Percentiles rank a stretch among this genome's conserved stretches.
Conservation (phyloP, 495 filamentous ascomycete genomes). For the Penicillium odoratum region DNA sequence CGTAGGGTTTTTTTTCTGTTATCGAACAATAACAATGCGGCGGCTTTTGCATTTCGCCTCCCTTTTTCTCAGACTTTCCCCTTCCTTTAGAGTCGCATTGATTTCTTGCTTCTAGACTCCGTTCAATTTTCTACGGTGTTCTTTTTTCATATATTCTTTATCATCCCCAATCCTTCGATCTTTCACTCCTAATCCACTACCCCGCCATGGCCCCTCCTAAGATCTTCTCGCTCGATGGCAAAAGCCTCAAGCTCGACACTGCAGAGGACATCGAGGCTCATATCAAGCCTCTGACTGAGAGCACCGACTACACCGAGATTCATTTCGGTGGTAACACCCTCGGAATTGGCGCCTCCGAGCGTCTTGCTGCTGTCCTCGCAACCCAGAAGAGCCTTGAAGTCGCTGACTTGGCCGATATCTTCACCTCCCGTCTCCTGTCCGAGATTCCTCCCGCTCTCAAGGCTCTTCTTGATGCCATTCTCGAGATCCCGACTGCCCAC, state of each 20-base stretch:
- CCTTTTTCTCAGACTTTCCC: background rate
- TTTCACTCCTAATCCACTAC: slow-evolving; percentile 26
- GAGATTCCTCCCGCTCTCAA: slow-evolving; percentile 91
- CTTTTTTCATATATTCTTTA: background rate
- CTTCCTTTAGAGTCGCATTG: slow-evolving; percentile 6
- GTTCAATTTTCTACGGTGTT: background rate
- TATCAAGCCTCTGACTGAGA: slow-evolving; percentile 68
- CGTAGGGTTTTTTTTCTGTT: slow-evolving; percentile 29
- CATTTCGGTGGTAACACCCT: slow-evolving; percentile 86
- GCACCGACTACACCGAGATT: slow-evolving; percentile 78
- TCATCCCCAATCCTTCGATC: slow-evolving; percentile 2
- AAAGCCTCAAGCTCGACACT: slow-evolving; percentile 85
- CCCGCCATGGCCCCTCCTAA: slow-evolving; percentile 60
- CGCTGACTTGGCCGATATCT: slow-evolving; percentile 94
- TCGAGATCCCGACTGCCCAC: slow-evolving; percentile 77
- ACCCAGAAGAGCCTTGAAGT: slow-evolving; percentile 79
- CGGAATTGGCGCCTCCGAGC: slow-evolving; percentile 81
- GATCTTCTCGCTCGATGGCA: slow-evolving; percentile 87
- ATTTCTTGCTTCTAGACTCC: background rate
- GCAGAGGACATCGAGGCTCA: slow-evolving; percentile 85
- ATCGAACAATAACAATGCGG: slow-evolving; percentile 23
- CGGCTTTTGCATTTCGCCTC: slow-evolving; percentile 11
- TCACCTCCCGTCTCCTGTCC: slow-evolving; percentile 87
- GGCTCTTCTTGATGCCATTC: slow-evolving; percentile 79
- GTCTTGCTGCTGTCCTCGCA: slow-evolving; percentile 74